phyloP scores from a whole-genome alignment of 352 stramenopile genomes.

The Pythium apleroticum region DNA sequence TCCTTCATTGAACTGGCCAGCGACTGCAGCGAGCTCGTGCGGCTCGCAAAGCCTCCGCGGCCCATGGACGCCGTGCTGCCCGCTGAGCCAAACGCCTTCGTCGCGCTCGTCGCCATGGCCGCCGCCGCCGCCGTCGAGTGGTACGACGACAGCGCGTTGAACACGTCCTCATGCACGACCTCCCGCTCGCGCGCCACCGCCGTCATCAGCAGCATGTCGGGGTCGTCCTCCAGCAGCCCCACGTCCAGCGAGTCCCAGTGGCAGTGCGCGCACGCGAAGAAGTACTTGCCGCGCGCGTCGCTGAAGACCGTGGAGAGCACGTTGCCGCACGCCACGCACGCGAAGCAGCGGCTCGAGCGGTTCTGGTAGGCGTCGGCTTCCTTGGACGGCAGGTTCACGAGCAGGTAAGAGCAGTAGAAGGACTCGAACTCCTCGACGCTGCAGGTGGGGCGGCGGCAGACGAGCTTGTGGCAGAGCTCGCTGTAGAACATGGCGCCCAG shows the following conservation, averaged over 20 bases:
- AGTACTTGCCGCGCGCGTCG: constrained; percentile 54
- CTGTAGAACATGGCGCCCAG: constrained; percentile 71
- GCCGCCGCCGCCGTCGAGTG: constrained; percentile 34
- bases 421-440: constrained; percentile 87
- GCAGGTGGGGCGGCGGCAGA: constrained; percentile 67
- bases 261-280: constrained; percentile 84
- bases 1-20: constrained; percentile 75
- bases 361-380: constrained; percentile 88
- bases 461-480: constrained; percentile 69
- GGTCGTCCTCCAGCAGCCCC: constrained; percentile 67
- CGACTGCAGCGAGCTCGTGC: constrained; percentile 42
- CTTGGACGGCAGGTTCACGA: constrained; percentile 87
- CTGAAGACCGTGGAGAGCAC: constrained; percentile 74
- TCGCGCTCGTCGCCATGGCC: constrained; percentile 19
- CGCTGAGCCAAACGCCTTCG: constrained; percentile 4
- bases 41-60: neutral
- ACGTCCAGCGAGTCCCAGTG: constrained; percentile 82
- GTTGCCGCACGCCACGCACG: constrained; percentile 62
- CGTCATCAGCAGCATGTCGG: constrained; percentile 82
- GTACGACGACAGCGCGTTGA: constrained; percentile 66
- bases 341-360: constrained; percentile 83
- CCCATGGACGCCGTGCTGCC: constrained; percentile 1
- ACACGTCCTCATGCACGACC: constrained; percentile 67
- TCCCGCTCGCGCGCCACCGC: constrained; percentile 77
- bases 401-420: constrained; percentile 84